Conservation (phyloP, 2,329 filamentous ascomycete species). For the Monosporascus sp. region DNA sequence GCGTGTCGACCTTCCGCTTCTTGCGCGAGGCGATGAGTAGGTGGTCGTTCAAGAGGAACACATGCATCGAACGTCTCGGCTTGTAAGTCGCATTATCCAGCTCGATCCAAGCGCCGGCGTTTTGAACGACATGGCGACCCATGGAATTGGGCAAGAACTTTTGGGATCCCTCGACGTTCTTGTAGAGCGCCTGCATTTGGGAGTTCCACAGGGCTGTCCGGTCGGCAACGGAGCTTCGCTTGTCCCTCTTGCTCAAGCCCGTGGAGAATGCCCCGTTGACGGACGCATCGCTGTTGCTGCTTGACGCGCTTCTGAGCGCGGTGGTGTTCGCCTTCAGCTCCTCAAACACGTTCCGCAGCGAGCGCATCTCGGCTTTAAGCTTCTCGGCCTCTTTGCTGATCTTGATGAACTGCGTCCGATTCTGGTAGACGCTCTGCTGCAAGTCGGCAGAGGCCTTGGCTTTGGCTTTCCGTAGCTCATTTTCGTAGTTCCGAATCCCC, state of each 20-base stretch:
- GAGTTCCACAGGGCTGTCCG: slow-evolving; percentile 63
- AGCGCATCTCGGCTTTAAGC: slow-evolving; percentile 92
- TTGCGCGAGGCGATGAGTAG: slow-evolving; percentile 86
- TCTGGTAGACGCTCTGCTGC: slow-evolving; percentile 94
- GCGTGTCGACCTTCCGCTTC: slow-evolving; percentile 78
- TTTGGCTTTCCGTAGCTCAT: slow-evolving; percentile 70
- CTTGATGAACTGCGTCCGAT: slow-evolving; percentile 96
- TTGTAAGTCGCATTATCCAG: slow-evolving; percentile 98
- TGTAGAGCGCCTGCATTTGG: slow-evolving; percentile 81
- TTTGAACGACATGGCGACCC: slow-evolving; percentile 89
- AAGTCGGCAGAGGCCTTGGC: slow-evolving; percentile 75
- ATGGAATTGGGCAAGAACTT: slow-evolving; percentile 89
- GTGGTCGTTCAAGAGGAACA: slow-evolving; percentile 93
- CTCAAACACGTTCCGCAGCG: slow-evolving; percentile 82
- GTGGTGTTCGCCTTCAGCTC: slow-evolving; percentile 79
- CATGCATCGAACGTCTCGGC: slow-evolving; percentile 79
- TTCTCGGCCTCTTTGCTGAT: slow-evolving; percentile 99
- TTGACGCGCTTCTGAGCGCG: slow-evolving; percentile 57
- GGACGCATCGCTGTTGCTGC: slow-evolving; percentile 40
- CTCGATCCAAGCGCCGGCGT: slow-evolving; percentile 92
- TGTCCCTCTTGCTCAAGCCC: slow-evolving; percentile 65
- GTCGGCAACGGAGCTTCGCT: slow-evolving; percentile 81
- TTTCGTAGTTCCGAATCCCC: slow-evolving; percentile 79
- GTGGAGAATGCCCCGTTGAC: slow-evolving; percentile 48
- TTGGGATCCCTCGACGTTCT: slow-evolving; percentile 94